These are phyloP conservation scores for Solioccasus polychromus DNA, from an alignment of 768 basidiomycete genomes.

Conservation along the genomic window DNA sequence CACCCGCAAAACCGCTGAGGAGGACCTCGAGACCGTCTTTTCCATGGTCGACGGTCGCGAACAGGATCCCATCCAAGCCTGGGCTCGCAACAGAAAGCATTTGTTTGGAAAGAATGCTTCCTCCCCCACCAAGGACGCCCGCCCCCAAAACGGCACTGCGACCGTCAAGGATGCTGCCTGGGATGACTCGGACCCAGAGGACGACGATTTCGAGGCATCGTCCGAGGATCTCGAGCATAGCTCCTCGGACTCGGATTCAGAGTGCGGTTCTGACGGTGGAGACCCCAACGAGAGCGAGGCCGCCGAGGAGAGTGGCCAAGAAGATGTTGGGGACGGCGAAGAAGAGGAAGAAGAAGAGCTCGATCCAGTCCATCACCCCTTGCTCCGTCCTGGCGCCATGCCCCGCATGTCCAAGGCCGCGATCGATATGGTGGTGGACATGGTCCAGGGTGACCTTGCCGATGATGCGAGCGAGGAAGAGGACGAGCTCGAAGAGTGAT, in stretches of 20 bases:
- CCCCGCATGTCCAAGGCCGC: conserved; percentile 66
- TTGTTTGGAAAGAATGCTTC: conserved; percentile 53
- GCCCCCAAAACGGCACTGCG: too few relatives aligned
- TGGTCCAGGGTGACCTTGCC: conserved; percentile 54
- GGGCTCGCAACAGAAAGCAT: conserved; percentile 58
- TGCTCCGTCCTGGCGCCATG: conserved; percentile 64
- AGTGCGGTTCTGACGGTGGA: conserved; percentile 24
- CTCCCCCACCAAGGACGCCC: too few relatives aligned
- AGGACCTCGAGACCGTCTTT: conserved; percentile 62
- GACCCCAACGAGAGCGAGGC: conserved; percentile 32
- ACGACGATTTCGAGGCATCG: conserved; percentile 35
- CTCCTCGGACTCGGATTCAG: conserved; percentile 29
- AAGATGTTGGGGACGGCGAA: conserved; percentile 39
- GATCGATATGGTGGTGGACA: conserved; percentile 61
- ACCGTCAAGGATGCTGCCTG: conserved; percentile 27
- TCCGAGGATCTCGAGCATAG: conserved; percentile 48
- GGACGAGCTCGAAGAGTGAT: conserved; percentile 50
- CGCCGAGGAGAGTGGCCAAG: conserved; percentile 35
- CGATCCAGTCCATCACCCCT: conserved; percentile 55
- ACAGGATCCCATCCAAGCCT: conserved; percentile 59
- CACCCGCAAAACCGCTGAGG: conserved; percentile 39
- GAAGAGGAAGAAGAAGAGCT: conserved; percentile 44
- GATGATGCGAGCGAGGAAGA: conserved; percentile 36
- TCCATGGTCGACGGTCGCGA: conserved; percentile 71
- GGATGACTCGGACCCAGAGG: conserved; percentile 35